These are phyloP conservation scores for Bryoerythrophyllum caledonicum DNA, from an alignment of 225 moss, liverwort and hornwort species.

Conservation along the genomic window DNA sequence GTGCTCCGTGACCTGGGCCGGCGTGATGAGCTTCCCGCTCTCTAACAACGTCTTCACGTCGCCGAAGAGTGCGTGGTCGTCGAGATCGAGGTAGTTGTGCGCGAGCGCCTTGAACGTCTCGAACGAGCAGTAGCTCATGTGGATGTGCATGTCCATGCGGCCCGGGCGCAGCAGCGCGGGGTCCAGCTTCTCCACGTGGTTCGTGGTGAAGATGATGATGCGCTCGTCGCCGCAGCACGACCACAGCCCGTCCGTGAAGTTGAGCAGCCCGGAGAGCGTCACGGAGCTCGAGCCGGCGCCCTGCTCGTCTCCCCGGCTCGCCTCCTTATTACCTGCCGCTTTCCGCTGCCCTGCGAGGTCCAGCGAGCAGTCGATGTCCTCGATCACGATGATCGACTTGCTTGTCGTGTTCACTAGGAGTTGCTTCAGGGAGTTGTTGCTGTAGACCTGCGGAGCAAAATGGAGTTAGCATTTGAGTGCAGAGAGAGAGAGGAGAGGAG, in stretches of 20 bases:
- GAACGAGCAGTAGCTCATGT: slow-evolving; percentile 61
- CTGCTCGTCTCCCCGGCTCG: not conserved
- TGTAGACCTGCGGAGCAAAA: slow-evolving; percentile 16
- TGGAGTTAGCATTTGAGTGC: too few relatives aligned
- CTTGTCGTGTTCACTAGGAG: slow-evolving; percentile 56
- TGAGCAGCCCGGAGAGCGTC: slow-evolving; percentile 67
- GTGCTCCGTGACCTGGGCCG: slow-evolving; percentile 38
- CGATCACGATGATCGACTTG: slow-evolving; percentile 75
- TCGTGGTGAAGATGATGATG: slow-evolving; percentile 78
- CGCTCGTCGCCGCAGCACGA: slow-evolving; percentile 66
- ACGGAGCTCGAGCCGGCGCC: slow-evolving; percentile 31
- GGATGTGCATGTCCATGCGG: slow-evolving; percentile 79
- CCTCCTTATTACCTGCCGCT: not conserved
- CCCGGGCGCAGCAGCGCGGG: slow-evolving; percentile 62
- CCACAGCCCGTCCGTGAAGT: slow-evolving; percentile 75
- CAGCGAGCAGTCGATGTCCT: slow-evolving; percentile 73
- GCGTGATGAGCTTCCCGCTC: slow-evolving; percentile 27
- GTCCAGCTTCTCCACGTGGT: slow-evolving; percentile 64
- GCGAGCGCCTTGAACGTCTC: slow-evolving; percentile 55
- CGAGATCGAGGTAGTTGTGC: slow-evolving; percentile 44
- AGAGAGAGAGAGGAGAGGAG: not conserved
- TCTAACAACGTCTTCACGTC: slow-evolving; percentile 39
- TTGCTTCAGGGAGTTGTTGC: slow-evolving; percentile 38
- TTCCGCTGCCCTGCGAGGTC: slow-evolving; percentile 65
- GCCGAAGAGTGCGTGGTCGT: slow-evolving; percentile 40